A percentile compares a stretch with the other conserved stretches of the same genome.
These are phyloP conservation scores for Endothia cerciana DNA, from an alignment of 2,329 filamentous ascomycete genomes.

Conservation along the genomic window DNA sequence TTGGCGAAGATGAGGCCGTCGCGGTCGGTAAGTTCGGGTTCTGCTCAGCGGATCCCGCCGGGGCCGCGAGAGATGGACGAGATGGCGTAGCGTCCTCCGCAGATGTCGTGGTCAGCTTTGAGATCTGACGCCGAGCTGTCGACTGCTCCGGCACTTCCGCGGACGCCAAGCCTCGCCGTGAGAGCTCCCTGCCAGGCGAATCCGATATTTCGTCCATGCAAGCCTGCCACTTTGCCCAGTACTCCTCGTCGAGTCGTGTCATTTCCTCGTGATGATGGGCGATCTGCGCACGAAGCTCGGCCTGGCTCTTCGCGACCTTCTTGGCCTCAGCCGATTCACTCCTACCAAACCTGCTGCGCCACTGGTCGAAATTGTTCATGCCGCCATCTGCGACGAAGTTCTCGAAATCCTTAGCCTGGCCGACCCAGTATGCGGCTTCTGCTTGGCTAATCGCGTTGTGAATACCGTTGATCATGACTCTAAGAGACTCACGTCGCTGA, in stretches of 20 bases:
- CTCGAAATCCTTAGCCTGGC: conserved; percentile 1
- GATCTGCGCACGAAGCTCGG: neutral
- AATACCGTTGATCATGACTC: neutral
- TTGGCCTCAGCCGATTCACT: conserved; percentile 3
- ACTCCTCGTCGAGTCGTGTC: conserved; percentile 2
- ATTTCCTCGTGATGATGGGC: neutral
- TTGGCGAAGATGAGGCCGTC: neutral
- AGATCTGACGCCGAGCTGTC: neutral
- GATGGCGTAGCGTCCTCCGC: too few species aligned
- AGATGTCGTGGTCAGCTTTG: neutral
- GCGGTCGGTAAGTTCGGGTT: neutral
- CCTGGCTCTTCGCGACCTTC: neutral
- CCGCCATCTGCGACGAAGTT: neutral
- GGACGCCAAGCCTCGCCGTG: neutral
- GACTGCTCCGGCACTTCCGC: neutral
- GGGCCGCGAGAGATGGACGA: too few species aligned
- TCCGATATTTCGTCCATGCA: neutral
- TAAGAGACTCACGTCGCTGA: conserved; percentile 5
- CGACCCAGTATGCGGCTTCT: conserved; percentile 11
- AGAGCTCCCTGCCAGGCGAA: neutral
- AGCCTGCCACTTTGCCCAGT: conserved; percentile 17
- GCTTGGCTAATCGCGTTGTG: neutral
- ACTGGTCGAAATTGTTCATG: neutral
- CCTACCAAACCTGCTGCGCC: conserved; percentile 10
- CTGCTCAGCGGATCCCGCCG: too few species aligned